Conservation (phyloP, 208 protist species). For the Crithidia bombi region DNA sequence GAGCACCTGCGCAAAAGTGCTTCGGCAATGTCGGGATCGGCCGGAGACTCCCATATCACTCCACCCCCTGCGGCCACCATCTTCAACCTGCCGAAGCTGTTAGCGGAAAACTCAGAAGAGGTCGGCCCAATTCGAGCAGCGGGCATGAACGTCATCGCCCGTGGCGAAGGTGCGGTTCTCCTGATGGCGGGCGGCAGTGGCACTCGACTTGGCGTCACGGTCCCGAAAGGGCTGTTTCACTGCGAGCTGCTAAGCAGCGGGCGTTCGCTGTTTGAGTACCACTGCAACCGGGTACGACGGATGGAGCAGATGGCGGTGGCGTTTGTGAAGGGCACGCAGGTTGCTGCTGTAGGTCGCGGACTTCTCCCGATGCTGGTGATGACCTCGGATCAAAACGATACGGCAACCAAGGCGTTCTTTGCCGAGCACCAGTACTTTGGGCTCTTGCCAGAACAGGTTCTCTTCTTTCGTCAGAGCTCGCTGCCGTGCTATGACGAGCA, state of each 20-base stretch:
- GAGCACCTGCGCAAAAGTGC: conserved; percentile 1
- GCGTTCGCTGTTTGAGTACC: conserved; percentile 96
- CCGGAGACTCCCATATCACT: conserved; percentile 8
- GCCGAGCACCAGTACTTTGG: conserved; percentile 94
- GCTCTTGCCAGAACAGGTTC: conserved; percentile 82
- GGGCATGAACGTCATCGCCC: conserved; percentile 82
- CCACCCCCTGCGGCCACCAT: conserved; percentile 39
- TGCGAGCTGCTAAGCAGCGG: conserved; percentile 58
- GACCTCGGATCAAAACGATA: conserved; percentile 96
- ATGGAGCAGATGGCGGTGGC: conserved; percentile 80
- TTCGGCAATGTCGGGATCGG: neutral
- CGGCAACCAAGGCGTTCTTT: conserved; percentile 94
- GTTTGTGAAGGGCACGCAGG: neutral
- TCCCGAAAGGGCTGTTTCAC: conserved; percentile 96
- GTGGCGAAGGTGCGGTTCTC: conserved; percentile 90
- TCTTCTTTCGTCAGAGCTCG: conserved; percentile 95
- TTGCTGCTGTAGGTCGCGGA: neutral
- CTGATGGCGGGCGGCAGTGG: conserved; percentile 98
- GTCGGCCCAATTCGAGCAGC: conserved; percentile 21
- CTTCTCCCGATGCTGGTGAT: conserved; percentile 93
- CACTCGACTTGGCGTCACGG: conserved; percentile 95
- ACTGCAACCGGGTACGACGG: conserved; percentile 93
- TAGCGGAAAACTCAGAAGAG: conserved; percentile 10
- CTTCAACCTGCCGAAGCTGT: conserved; percentile 34
- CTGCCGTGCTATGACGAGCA: conserved; percentile 90